Evolutionary conservation across 2,329 filamentous ascomycete species (phyloP).

Genomic region (Chrysoporthe cubensis): DNA sequence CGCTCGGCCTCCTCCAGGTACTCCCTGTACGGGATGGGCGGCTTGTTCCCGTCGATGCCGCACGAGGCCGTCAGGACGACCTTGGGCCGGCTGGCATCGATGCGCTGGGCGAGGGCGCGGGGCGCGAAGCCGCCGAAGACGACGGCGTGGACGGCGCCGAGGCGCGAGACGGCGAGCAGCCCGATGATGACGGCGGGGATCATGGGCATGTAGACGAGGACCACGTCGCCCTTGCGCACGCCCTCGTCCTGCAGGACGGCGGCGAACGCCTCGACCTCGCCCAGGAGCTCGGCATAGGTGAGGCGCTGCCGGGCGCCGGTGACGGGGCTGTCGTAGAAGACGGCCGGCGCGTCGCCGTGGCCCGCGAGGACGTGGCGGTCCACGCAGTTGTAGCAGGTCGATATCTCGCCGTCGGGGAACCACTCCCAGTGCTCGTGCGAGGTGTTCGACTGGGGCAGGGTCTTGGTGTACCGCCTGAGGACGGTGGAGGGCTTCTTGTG

Average conservation of each 20-base stretch:
- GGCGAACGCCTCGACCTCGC: conserved; percentile 80
- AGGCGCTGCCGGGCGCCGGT: conserved; percentile 71
- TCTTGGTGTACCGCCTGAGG: conserved; percentile 65
- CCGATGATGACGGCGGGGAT: conserved; percentile 87
- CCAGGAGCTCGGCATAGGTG: conserved; percentile 75
- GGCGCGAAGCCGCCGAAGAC: conserved; percentile 94
- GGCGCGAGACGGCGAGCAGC: conserved; percentile 77
- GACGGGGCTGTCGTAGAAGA: conserved; percentile 88
- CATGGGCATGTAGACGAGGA: conserved; percentile 96
- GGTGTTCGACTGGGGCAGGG: conserved; percentile 58
- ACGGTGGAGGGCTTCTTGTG: conserved; percentile 71
- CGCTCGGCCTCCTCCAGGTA: conserved; percentile 75
- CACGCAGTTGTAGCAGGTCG: conserved; percentile 88
- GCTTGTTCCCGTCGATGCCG: conserved; percentile 85
- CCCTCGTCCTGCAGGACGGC: conserved; percentile 83
- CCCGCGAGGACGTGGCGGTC: conserved; percentile 85
- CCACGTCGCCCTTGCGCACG: conserved; percentile 80
- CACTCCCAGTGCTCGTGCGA: conserved; percentile 81
- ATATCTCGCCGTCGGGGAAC: conserved; percentile 89
- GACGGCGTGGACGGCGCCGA: conserved; percentile 87
- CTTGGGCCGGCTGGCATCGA: conserved; percentile 77
- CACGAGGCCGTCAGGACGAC: conserved; percentile 87
- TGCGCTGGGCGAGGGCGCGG: conserved; percentile 80
- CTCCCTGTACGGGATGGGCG: conserved; percentile 74
- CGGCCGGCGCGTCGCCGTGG: conserved; percentile 73